These are phyloP conservation scores for Backusella psychrophila DNA, from an alignment of 192 early-diverging fungal species.

Conservation along the genomic window DNA sequence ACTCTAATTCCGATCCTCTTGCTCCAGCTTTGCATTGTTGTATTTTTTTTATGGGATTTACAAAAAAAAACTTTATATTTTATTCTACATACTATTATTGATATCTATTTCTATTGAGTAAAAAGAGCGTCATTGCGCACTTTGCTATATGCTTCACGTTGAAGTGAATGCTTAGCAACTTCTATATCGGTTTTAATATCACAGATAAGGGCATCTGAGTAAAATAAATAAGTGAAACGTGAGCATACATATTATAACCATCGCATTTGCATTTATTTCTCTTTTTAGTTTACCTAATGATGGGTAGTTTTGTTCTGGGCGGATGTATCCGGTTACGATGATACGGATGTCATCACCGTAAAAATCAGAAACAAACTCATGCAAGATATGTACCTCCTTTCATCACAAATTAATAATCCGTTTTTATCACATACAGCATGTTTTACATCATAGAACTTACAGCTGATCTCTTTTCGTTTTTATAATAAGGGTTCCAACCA, in stretches of 20 bases:
- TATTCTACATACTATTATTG: background rate
- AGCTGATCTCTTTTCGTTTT: constrained; percentile 94
- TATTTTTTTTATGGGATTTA: background rate
- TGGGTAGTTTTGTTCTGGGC: constrained; percentile 86
- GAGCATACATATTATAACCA: background rate
- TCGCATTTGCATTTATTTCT: background rate
- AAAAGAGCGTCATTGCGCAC: constrained; percentile 42
- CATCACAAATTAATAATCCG: background rate
- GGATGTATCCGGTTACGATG: constrained; percentile 86
- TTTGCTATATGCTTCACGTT: constrained; percentile 56
- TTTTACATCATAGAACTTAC: constrained; percentile 39
- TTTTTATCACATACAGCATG: background rate
- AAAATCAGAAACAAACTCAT: constrained; percentile 85
- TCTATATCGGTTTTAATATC: constrained; percentile 92
- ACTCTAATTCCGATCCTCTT: background rate
- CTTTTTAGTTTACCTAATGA: constrained; percentile 61
- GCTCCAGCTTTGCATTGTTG: background rate
- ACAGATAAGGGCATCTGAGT: constrained; percentile 76
- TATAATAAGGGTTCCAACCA: constrained; percentile 99
- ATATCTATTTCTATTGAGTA: constrained; percentile 12
- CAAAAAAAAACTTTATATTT: background rate
- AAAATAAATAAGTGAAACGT: background rate
- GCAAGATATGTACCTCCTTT: constrained; percentile 94
- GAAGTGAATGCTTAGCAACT: constrained; percentile 69
- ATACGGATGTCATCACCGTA: constrained; percentile 85